Base-by-base conservation (phyloP, 2,329 filamentous ascomycete species). In the Phyllosticta citribraziliensis region DNA sequence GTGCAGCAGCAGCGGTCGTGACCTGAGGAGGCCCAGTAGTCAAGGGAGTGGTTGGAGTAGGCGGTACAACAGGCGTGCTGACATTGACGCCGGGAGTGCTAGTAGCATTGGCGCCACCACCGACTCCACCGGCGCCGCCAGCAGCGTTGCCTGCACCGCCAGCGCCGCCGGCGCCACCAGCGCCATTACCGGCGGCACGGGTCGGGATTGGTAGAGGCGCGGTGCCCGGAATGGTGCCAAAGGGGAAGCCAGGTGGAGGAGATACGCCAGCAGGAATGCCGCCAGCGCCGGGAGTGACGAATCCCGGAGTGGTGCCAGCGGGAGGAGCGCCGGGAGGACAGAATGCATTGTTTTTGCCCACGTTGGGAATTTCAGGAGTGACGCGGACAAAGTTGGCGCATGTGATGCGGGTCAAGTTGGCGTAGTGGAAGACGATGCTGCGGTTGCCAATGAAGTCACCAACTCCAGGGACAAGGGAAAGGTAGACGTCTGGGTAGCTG, bases 401-500 rank as follows among this genome's bases (percentile, higher is more conserved):
- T 30, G 79, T 78, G 66, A 84, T 74, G 64, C 80, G 78, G 8
- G 78, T 80, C 65, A 76, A 77, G 71, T 84, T 80, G 57, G 75
- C 70, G 55, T 72, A 73, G 66, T 84, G 82, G 51, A 85, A 69
- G 52, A 84, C 82, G 60, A 84, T 69, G 55, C 78, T 81, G 52
- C 78, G 74, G 67, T 81, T 78, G 56, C 81, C 81, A 62, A 84
- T 76, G 70, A 78, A 84, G 27, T 80, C 72, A n/a, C 68, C 68
- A 47, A 71, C 69, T 11, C 68, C 70, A 0, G 71, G 67, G 35
- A 69, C 66, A 53, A 77, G 79, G 30, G 81, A 78, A 47, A 80
- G 64, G 72, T 78, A 85, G 47, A 71, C 68, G 64, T 84, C 82
- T 33, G 71, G 66, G 65, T 82, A 80, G 64, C 76, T 79, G 27